Evolutionary conservation across 148 eudicot genomes (phyloP).

Genomic region (Simmondsia chinensis): DNA sequence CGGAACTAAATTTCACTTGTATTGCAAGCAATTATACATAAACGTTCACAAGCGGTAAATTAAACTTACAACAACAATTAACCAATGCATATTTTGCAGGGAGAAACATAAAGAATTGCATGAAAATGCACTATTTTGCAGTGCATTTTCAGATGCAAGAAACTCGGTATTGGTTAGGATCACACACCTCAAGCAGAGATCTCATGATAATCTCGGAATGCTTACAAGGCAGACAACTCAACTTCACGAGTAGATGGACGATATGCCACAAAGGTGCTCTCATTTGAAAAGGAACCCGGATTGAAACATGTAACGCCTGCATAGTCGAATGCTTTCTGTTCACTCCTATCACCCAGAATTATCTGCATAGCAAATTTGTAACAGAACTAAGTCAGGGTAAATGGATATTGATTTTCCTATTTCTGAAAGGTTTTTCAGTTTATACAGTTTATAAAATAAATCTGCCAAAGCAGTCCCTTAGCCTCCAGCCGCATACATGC

Average conservation of each 20-base stretch:
- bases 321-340: slow-evolving; percentile 73
- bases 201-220: too few species aligned
- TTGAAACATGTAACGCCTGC: slow-evolving; percentile 83
- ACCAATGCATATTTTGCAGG: too few species aligned
- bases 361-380: slow-evolving; percentile 35
- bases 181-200: not conserved
- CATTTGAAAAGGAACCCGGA: slow-evolving; percentile 88
- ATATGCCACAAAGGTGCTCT: slow-evolving; percentile 73
- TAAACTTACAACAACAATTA: too few species aligned
- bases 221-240: slow-evolving; percentile 64
- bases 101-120: too few species aligned
- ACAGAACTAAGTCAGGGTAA: slow-evolving; percentile 1
- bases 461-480: not conserved
- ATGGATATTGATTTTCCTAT: too few species aligned
- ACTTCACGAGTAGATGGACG: slow-evolving; percentile 78
- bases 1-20: too few species aligned
- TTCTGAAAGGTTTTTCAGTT: too few species aligned
- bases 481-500: not conserved
- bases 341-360: slow-evolving; percentile 81
- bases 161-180: too few species aligned
- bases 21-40: too few species aligned
- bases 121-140: too few species aligned
- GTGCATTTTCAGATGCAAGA: too few species aligned
- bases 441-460: not conserved
- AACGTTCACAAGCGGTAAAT: too few species aligned